Conservation (phyloP, 257 asterid genomes). For the Solanum etuberosum region DNA sequence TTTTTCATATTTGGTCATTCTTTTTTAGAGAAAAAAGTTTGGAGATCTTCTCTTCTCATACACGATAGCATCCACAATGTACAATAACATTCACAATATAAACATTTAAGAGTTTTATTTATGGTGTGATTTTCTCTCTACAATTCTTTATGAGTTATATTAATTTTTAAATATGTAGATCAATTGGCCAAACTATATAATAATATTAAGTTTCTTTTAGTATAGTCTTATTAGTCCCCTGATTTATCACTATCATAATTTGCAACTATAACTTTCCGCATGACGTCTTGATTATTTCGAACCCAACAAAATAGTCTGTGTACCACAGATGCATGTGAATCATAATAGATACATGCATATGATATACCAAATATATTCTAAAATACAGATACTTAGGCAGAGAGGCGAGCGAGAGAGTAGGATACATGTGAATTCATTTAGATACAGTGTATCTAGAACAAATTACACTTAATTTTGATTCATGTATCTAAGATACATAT, state of each 20-base stretch:
- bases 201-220: too few relatives aligned
- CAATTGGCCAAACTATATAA: neutral
- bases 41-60: neutral
- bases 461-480: too few relatives aligned
- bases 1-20: too few relatives aligned
- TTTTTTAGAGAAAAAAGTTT: too few relatives aligned
- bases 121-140: neutral
- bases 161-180: neutral
- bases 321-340: too few relatives aligned
- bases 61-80: neutral
- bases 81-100: neutral
- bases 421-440: neutral
- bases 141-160: neutral
- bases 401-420: neutral
- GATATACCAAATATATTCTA: neutral
- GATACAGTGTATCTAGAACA: too few relatives aligned
- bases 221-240: neutral
- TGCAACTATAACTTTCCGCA: rapidly evolving
- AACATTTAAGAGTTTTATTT: neutral
- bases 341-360: too few relatives aligned
- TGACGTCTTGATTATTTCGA: neutral
- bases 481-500: neutral
- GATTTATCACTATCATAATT: neutral
- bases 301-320: too few relatives aligned
- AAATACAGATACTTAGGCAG: neutral